Evolutionary conservation across 2,329 filamentous ascomycete genomes (phyloP), one percentile per base, ranked within the genome.

Genomic region (Fusarium sp.): DNA sequence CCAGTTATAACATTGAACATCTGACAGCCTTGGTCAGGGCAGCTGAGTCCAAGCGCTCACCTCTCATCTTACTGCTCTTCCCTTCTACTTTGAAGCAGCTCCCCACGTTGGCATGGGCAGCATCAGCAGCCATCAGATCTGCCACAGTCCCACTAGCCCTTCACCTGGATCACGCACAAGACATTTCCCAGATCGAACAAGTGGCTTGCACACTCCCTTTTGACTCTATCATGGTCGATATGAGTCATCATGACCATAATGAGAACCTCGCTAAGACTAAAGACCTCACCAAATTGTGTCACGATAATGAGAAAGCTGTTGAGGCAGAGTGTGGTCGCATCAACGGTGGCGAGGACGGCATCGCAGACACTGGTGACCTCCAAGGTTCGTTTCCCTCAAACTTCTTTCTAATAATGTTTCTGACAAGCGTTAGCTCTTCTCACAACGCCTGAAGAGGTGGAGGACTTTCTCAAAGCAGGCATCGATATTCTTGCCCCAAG

Each of bases 401-500:
- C 0, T 10, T n/a, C 11, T 23, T 37, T 42, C 4, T 3, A 9
- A 7, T 23, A n/a, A 4, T 2, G n/a, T 18, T 8, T 52, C n/a
- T 58, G n/a, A 65, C 13, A 37, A 11, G 0, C 19, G 1, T 0
- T 2, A 70, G 62, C 62, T 5, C 44, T 64, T 2, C 58, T 93
- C 66, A 93, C 91, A 0, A 92, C 89, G 0, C 85, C 87, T 0
- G 89, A 91, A 66, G 87, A 93, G 78, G 90, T 89, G 10, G 84
- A 89, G 67, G 88, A 92, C 73, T 93, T 94, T 72, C 85, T 92
- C 6, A 85, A 82, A 4, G 91, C 90, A 13, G 91, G 90, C 1
- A 91, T 93, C 74, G 89, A 93, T 73, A 90, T 90, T 81, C 81
- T 94, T 16, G 91, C 91, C 4, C 91, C 91, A 1, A 89, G 90